Evolutionary conservation across 2,329 filamentous ascomycete genomes (phyloP), one percentile per base, ranked within the genome.

Genomic region (Ambrosiella beaveri): DNA sequence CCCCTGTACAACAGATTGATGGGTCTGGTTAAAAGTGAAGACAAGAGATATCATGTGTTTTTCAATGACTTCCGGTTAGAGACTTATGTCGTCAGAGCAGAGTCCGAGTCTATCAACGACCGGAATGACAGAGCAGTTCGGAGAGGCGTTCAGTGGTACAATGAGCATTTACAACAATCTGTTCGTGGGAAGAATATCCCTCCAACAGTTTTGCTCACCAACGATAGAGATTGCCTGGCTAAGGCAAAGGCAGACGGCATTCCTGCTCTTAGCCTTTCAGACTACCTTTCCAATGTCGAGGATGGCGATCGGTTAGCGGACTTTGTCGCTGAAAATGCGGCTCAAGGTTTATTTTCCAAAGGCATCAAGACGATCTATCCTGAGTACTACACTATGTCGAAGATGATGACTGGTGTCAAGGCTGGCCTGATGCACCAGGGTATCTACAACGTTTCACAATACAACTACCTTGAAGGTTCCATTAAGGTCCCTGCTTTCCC

Each of bases 51-150:
- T 68, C 96, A 97, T 67, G 88, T 98, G 56, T 98, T 98, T 69
- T 97, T 97, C 79, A 98, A 98, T 69, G 93, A 98, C 65, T 98
- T 98, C 67, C 81, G 91, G 56, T 75, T 90, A 44, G 94, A 98
- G 70, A 98, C 93, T 0, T 86, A 95, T 66, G 80, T 96, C 53
- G 73, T 78, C 36, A 79, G 93, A 62, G 78, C 83, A 17, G 70
- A 77, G 5, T 84, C 86, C 41, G 93, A 98, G 73, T 85, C 81
- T 2, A 93, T 98, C 71, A 98, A 98, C 68, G 93, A 98, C 69
- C 80, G 93, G 57, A 98, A 98, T 66, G 94, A 98, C 69, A 82
- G 90, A 62, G 89, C 93, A 50, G 88, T 98, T 37, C 79, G 93
- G 53, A 80, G 78, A 64, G 88, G 91, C 1, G 88, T 90, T 56